Evolutionary conservation across 805 yeast species (phyloP), one percentile per base, ranked within the genome.

Genomic region (Ogataea haglerorum): DNA sequence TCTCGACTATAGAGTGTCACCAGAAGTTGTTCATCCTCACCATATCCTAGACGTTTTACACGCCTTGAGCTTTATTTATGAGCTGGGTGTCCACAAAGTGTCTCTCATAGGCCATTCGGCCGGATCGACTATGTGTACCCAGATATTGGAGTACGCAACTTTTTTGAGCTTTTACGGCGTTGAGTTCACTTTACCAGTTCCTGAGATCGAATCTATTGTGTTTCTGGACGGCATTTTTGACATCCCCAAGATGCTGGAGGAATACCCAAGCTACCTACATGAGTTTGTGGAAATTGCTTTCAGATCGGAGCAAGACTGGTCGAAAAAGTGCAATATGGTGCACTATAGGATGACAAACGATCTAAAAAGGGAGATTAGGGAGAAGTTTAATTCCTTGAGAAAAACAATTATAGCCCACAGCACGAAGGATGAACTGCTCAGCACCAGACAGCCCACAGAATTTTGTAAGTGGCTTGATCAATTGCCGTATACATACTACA

Each of bases 191-290:
- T 31, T 35, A 26, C 21, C 31, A 16, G 10, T 54, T 8, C 59
- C 61, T 0, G 18, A 19, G 1, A 43, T 64, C 31, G 42, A 50
- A 1, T 37, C 57, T 29, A 45, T 61, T 9, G 56, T 73, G 27
- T 63, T 80, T 18, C 53, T 83, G 1, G 95, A 85, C 52, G 95
- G 95, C 0, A 86, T 87, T 36, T 85, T 73, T 58, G 75, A 82
- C 47, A 56, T 81, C 5, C 47, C 42, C 1, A 65, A 64, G 10
- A 59, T 87, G 36, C 46, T 82, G 1, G 58, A 61, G 2, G 93
- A 84, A 53, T 82, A 85, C 56, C 84, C 85, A 0, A 52, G 49
- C 5, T 87, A 85, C 57, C 13, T 34, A 3, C 49, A 53, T 10
- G 60, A 57, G 5, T 85, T 85, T 56, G 79, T 86, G 1, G 48